Evolutionary conservation across 148 eudicot genomes (phyloP).

Genomic region (Camellia sinensis): DNA sequence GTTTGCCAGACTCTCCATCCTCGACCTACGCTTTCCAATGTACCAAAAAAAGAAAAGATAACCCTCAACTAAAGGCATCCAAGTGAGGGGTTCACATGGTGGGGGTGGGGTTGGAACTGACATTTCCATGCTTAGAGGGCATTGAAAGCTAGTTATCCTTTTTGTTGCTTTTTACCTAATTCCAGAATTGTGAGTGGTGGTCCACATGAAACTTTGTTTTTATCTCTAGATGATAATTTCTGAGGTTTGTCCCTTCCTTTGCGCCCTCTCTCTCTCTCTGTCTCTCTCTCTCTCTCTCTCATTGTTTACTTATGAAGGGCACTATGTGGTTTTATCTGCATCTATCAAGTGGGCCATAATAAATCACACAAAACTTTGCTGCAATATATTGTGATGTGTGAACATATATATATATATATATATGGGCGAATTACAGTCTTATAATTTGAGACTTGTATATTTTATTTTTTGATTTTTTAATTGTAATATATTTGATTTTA

Average conservation of each 20-base stretch:
- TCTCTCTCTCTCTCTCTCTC: slow-evolving; percentile 2
- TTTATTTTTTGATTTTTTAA: no score
- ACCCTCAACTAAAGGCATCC: neutral
- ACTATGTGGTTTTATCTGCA: neutral
- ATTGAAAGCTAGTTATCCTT: slow-evolving; percentile 12
- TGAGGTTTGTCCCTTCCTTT: neutral
- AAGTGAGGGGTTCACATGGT: slow-evolving; percentile 26
- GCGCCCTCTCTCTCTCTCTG: slow-evolving; percentile 2
- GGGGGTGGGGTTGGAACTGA: slow-evolving; percentile 14
- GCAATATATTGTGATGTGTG: no score
- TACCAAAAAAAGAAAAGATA: neutral
- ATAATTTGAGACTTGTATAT: no score
- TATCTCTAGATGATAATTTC: neutral
- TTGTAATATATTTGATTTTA: no score
- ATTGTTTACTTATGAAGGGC: neutral
- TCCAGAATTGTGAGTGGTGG: slow-evolving; percentile 1
- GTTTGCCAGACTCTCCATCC: no score
- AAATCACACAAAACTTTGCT: no score
- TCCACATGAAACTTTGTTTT: neutral
- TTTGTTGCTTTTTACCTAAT: neutral
- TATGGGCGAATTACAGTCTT: no score
- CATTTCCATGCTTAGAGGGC: slow-evolving; percentile 4
- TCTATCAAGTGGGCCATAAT: neutral
- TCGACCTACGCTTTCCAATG: no score
- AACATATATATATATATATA: no score